Percentiles rank a stretch among this genome's conserved stretches.
Conservation (phyloP, 1,284 basidiomycete genomes). For the Serendipita sp. region DNA sequence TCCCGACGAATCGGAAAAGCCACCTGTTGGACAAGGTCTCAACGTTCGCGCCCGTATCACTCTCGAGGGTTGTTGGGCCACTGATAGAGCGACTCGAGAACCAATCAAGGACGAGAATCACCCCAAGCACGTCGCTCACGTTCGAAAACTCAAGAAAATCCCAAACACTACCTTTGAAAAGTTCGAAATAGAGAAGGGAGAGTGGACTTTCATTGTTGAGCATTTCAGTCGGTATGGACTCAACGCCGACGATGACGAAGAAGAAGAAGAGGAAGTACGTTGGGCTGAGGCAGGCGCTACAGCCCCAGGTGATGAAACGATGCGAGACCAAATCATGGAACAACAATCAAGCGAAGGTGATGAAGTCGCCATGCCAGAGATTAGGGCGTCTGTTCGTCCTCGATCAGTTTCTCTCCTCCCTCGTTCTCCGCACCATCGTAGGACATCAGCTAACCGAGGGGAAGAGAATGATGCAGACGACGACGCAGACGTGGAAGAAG, state of each 20-base stretch:
- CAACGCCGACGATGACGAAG: constrained; percentile 20
- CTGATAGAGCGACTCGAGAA: constrained; percentile 84
- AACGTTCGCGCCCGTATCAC: constrained; percentile 78
- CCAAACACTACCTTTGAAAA: constrained; percentile 74
- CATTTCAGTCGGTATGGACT: constrained; percentile 52
- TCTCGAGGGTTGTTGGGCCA: constrained; percentile 74
- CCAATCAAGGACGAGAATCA: constrained; percentile 76
- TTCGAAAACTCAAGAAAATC: constrained; percentile 75
- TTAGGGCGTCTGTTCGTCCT: neutral
- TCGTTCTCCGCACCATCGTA: neutral
- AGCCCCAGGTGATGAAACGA: neutral
- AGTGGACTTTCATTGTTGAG: constrained; percentile 89
- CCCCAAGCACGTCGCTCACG: constrained; percentile 58
- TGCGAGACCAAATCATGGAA: neutral
- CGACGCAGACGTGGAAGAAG: constrained; percentile 9
- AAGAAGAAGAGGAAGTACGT: constrained; percentile 9
- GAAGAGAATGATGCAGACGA: constrained; percentile 12
- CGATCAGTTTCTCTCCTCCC: neutral
- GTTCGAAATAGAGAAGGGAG: constrained; percentile 69
- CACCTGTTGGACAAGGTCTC: constrained; percentile 69
- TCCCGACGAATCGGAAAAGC: constrained; percentile 75
- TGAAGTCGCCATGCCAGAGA: neutral
- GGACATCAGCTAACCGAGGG: constrained; percentile 7
- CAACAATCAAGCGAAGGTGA: constrained; percentile 8
- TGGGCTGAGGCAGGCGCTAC: constrained; percentile 7